Evolutionary conservation across 345 rosid genomes (phyloP), one percentile per base, ranked within the genome.

Genomic region (Trapa incisa): DNA sequence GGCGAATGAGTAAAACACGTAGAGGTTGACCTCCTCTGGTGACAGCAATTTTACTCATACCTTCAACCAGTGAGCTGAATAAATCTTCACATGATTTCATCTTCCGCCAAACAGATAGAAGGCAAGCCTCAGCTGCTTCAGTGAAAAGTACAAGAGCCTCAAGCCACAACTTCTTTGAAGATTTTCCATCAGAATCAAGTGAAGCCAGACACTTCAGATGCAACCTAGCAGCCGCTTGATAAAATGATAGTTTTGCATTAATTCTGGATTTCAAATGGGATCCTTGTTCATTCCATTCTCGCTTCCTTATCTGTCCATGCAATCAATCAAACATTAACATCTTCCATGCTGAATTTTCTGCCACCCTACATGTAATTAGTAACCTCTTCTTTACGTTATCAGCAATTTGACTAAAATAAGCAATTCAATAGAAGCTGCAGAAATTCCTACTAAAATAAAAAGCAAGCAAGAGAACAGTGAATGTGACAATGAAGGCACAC

Each of bases 251-350:
- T 75, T 91, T 91, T 65, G 90, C 85, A 65, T 80, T 86, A 72
- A 89, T 82, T 84, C 96, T 86, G 77, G 87, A 75, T 79, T 95
- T 91, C 76, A 91, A 75, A 76, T 73, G 82, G 37, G 82, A 81
- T 65, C 97, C 99, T 67, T 87, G 97, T 66, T 87, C 97, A 65
- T 73, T 86, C 97, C 96, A 91, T 64, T 91, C 97, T 75, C 93
- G 89, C 77, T 87, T 95, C 87, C 93, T 82, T 79, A 87, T 83
- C 99, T 95, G 89, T 57, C 67, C 72, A 80, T 37, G 75, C 14
- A 69, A 64, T 67, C 69, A 38, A 58, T 38, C 62, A 66, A 58
- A 61, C 33, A 53, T 17, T 37, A 50, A 38, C 37, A 56, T 15
- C 63, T 58, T 58, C 63, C 63, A 36, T 15, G 35, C 33, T 22